A percentile compares a stretch with the other conserved stretches of the same genome.
Conservation (phyloP, 495 filamentous ascomycete genomes). For the Podospora pseudopauciseta region DNA sequence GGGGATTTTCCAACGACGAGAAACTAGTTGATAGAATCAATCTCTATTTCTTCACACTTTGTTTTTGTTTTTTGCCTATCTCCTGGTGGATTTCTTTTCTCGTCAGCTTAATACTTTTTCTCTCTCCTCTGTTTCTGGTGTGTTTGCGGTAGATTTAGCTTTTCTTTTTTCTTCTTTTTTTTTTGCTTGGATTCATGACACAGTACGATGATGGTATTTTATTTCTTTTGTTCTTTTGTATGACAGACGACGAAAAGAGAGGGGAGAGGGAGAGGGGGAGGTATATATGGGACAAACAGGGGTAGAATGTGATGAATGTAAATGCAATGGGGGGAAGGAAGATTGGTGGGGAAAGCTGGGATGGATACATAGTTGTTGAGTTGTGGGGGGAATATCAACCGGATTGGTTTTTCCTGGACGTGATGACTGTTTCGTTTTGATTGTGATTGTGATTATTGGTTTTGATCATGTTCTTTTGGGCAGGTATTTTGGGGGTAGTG, state of each 20-base stretch:
- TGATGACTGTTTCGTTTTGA: not conserved
- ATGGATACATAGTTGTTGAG: not conserved
- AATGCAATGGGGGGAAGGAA: not conserved
- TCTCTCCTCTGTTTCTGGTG: not conserved
- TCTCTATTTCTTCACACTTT: conserved; percentile 1
- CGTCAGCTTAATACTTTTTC: not conserved
- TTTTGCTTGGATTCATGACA: not conserved
- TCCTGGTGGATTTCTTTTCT: not conserved
- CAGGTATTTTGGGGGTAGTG: too few species aligned
- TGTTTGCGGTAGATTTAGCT: not conserved
- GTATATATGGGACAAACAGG: not conserved
- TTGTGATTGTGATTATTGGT: not conserved
- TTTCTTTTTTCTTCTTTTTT: not conserved
- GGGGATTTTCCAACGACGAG: not conserved
- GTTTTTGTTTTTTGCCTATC: not conserved
- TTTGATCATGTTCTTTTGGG: too few species aligned
- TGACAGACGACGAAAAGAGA: not conserved
- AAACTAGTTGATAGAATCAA: not conserved
- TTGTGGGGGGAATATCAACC: conserved; percentile 20
- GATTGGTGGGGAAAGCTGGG: conserved; percentile 3
- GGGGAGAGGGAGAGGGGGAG: not conserved
- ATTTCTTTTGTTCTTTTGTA: not conserved
- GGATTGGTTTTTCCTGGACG: conserved; percentile 16
- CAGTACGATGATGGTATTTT: not conserved
- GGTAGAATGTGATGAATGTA: conserved; percentile 3